Base-by-base conservation (phyloP, 1,284 basidiomycete genomes). In the Ceraceosorus guamensis region DNA sequence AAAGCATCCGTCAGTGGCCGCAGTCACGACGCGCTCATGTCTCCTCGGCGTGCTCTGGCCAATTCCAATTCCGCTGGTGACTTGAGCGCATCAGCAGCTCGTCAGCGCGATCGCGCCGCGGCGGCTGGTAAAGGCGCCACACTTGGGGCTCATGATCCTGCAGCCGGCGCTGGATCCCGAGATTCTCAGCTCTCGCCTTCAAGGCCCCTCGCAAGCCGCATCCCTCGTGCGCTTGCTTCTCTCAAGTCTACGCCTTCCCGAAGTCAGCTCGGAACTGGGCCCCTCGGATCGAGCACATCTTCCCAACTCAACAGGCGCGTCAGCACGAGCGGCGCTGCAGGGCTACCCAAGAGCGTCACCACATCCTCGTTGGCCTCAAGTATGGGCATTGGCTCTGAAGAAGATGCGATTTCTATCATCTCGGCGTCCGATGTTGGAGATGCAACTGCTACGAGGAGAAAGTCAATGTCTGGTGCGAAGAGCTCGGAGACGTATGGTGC, bases 331-430 rank as follows among this genome's bases (percentile, higher is more conserved):
- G 31, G 51, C 3, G 11, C 10, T 4, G 31, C 55, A 14, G 18
- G 18, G 37, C 53, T 64, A 14, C 51, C 63, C 6, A 58, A 52
- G 43, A 68, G 66, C 61, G 68, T 67, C 48, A 59, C 68, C 44
- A 61, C 60, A n/a, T 53, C 66, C 1, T 68, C 70, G 13, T 57
- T 72, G 10, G 68, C 68, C 5, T 65, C 70, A 24, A 70, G 63
- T 59, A 61, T 72, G 57, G 70, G 70, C 52, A 67, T 71, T 55
- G 35, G 34, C 0, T 41, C 57, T 0, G 67, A 65, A 10, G 64
- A 64, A 34, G 65, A 67, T 4, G 39, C 50, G 0, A 55, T 48
- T 8, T 67, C 61, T 4, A 48, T 32, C 37, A 33, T 41, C 10
- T 5, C n/a, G 47, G 13, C 16, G 32, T 44, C 50, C 56, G 14